A percentile compares a stretch with the other conserved stretches of the same genome.
These are phyloP conservation scores for Phytopythium cucurbitacearum DNA, from an alignment of 352 stramenopile species.

Conservation along the genomic window DNA sequence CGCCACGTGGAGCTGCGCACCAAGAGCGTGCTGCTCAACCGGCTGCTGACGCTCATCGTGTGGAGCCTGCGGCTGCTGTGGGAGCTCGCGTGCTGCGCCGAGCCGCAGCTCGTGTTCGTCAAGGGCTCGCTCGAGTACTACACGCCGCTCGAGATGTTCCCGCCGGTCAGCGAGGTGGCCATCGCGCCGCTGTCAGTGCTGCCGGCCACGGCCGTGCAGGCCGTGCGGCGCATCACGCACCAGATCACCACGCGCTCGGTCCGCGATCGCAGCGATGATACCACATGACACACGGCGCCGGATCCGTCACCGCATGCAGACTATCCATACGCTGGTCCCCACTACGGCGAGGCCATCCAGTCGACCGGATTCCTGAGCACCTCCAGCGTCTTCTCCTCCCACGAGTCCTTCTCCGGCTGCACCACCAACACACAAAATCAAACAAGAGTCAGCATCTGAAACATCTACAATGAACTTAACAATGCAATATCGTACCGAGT, in stretches of 20 bases:
- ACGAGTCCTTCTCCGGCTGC: slow-evolving; percentile 82
- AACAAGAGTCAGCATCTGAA: too few species aligned
- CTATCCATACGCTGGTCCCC: too few species aligned
- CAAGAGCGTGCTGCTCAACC: slow-evolving; percentile 38
- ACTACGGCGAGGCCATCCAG: slow-evolving; percentile 62
- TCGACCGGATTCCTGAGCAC: slow-evolving; percentile 93
- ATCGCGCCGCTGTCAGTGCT: slow-evolving; percentile 2
- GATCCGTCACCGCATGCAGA: too few species aligned
- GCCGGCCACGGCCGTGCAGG: neutral
- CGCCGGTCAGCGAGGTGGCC: slow-evolving; percentile 8
- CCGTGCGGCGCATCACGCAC: neutral
- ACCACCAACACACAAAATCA: slow-evolving; percentile 7
- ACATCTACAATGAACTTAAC: too few species aligned
- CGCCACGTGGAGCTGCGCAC: slow-evolving; percentile 20
- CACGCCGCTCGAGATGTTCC: slow-evolving; percentile 43
- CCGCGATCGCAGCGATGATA: neutral
- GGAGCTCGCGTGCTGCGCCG: slow-evolving; percentile 20
- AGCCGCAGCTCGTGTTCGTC: slow-evolving; percentile 35
- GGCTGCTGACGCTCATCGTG: slow-evolving; percentile 35
- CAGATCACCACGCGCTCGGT: slow-evolving; percentile 4
- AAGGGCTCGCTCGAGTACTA: slow-evolving; percentile 39
- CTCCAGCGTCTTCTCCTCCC: slow-evolving; percentile 92
- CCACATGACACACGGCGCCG: too few species aligned
- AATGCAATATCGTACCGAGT: slow-evolving; percentile 23
- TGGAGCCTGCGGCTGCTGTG: slow-evolving; percentile 35